phyloP scores from a whole-genome alignment of 2,329 filamentous ascomycete genomes.

The Xylaria sp. region DNA sequence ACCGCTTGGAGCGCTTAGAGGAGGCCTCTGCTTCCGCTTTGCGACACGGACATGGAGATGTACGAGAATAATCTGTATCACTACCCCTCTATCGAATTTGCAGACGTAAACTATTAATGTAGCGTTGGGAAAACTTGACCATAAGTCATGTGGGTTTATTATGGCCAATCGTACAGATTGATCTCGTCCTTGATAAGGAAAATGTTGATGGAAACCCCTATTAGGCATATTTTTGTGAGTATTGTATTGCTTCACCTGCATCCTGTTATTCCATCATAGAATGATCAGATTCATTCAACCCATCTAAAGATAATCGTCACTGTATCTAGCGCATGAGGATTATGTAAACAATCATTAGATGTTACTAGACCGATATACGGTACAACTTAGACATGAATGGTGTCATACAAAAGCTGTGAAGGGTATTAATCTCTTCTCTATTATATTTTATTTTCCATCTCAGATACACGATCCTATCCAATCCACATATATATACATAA shows the following conservation, averaged over 20 bases:
- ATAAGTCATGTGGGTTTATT: neutral
- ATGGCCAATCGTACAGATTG: neutral
- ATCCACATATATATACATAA: slow-evolving; percentile 24
- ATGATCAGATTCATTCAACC: too few relatives aligned
- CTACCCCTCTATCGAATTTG: neutral
- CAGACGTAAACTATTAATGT: slow-evolving; percentile 9
- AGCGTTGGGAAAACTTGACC: neutral
- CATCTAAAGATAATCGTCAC: neutral
- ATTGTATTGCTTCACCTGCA: neutral
- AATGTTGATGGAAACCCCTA: neutral
- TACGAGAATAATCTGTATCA: slow-evolving; percentile 10
- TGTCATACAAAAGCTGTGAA: neutral
- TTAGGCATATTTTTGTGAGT: neutral
- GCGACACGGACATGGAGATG: neutral
- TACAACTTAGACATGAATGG: neutral
- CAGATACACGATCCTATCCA: neutral
- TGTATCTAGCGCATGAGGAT: neutral
- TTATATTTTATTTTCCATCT: slow-evolving; percentile 4
- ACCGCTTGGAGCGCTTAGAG: neutral
- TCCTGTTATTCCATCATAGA: neutral
- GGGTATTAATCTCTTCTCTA: slow-evolving; percentile 29
- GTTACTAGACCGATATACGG: neutral
- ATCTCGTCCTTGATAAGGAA: neutral
- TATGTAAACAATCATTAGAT: neutral
- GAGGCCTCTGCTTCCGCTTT: neutral